Base-by-base conservation (phyloP, 768 basidiomycete species). In the Amanita thiersii region DNA sequence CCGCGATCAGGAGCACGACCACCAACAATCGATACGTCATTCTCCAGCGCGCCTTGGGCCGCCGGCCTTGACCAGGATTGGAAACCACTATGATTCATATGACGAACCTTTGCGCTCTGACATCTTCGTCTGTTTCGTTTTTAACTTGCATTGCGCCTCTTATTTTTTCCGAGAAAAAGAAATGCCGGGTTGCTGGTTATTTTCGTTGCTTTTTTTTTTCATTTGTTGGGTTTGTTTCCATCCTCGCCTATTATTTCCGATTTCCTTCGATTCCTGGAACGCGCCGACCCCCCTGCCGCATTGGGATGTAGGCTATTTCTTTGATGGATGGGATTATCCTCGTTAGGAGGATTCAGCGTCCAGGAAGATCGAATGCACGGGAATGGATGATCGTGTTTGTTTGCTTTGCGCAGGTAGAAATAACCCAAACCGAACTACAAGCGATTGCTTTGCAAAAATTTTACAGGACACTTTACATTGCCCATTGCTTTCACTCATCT, bases 41-140 rank as follows among this genome's bases (percentile, higher is more conserved):
- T 46, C 7, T 57, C 54, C 30, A 56, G 54, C 44, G 61, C 61
- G 8, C 68, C 68, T 1, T 70, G 68, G 68, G 67, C 61, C 8
- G 60, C 50, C 19, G 68, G 68, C 6, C 52, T 70, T 37, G 61
- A 63, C 44, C 55, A 56, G 28, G 56, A 59, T 44, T 70, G 68
- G 68, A 61, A 47, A 18, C 56, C 66, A 8, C 50, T 57, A 38
- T 47, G 35, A 30, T 41, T 19, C 28, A 11, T 12, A 21, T 14
- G 11, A n/a, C 14, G 26, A 23, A 28, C 29, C 25, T 39, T 25
- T 18, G 10, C 24, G 8, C 37, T 20, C n/a, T 7, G 26, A 28
- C 26, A 28, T 28, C 26, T 17, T 25, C 21, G 5, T 28, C 36
- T 37, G 35, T 19, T 24, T n/a, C n/a, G n/a, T n/a, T n/a, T n/a